Conservation (phyloP, 345 rosid genomes). For the Acer saccharum region DNA sequence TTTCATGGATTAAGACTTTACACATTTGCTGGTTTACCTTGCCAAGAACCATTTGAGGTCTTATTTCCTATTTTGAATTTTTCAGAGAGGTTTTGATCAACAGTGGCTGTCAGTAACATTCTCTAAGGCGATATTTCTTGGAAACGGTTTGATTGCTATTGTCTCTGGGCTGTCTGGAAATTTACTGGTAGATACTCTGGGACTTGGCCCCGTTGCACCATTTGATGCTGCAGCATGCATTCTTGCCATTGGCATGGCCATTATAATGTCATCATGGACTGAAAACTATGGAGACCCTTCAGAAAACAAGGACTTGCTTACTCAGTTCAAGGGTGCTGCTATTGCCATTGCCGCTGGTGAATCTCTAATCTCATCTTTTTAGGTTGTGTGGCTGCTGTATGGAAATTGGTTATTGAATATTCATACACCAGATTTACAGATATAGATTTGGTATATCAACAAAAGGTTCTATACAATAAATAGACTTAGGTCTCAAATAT, state of each 20-base stretch:
- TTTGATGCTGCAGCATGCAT: constrained; percentile 78
- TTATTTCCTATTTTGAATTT: constrained; percentile 13
- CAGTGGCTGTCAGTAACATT: constrained; percentile 75
- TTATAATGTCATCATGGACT: constrained; percentile 61
- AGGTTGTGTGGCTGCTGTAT: background rate
- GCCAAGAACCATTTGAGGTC: background rate
- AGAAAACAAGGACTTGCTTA: constrained; percentile 57
- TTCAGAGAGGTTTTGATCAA: constrained; percentile 68
- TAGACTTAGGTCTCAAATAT: background rate
- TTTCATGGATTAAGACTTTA: background rate
- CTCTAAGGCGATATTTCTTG: constrained; percentile 76
- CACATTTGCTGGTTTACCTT: background rate
- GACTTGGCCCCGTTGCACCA: constrained; percentile 69
- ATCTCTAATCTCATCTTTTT: constrained; percentile 18
- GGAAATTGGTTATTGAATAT: background rate
- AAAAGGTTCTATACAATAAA: too few relatives aligned
- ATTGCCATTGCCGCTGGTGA: constrained; percentile 69
- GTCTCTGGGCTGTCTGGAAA: constrained; percentile 64
- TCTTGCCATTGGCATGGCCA: constrained; percentile 67
- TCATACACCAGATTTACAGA: background rate
- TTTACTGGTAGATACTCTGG: constrained; percentile 54
- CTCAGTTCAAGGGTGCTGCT: constrained; percentile 72
- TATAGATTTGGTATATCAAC: too few relatives aligned
- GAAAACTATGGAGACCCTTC: constrained; percentile 75
- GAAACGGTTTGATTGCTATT: constrained; percentile 70